A percentile compares a stretch with the other conserved stretches of the same genome.
Conservation (phyloP, 2,329 filamentous ascomycete genomes). For the Apiospora phragmitis region DNA sequence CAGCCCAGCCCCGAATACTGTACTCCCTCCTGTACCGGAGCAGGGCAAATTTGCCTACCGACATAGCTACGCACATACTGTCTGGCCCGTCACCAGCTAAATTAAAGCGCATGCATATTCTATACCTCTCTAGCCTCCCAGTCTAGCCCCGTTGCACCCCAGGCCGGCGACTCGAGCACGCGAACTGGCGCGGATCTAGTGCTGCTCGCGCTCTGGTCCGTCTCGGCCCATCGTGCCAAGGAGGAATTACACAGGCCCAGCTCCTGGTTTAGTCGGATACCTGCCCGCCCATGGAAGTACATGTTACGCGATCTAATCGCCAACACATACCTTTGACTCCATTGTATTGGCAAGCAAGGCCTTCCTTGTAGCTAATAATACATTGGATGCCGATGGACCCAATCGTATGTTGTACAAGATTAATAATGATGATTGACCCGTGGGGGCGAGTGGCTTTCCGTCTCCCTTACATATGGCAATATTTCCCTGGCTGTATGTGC, state of each 20-base stretch:
- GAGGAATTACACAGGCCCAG: not conserved
- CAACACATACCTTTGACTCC: not conserved
- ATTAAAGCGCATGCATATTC: not conserved
- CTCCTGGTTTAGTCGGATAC: not conserved
- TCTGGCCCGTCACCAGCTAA: not conserved
- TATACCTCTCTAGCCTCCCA: not conserved
- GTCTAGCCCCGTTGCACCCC: not conserved
- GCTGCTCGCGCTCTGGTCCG: constrained; percentile 2
- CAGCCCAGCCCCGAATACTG: not conserved
- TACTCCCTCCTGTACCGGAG: not conserved
- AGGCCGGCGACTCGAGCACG: constrained; percentile 21
- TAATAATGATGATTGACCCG: not conserved
- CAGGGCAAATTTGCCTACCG: not conserved
- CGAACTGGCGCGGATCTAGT: constrained; percentile 15
- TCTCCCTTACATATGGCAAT: not conserved
- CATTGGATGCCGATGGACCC: not conserved
- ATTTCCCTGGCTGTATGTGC: not conserved
- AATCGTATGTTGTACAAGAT: constrained; percentile 7
- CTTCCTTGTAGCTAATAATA: constrained; percentile 6
- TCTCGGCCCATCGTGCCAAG: not conserved
- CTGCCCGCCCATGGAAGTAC: not conserved
- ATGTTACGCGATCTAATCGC: not conserved
- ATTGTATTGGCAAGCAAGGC: not conserved
- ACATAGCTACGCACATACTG: no score
- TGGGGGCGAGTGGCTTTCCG: not conserved